phyloP scores from a whole-genome alignment of 2,329 filamentous ascomycete species.

The Lachnellula subtilissima region DNA sequence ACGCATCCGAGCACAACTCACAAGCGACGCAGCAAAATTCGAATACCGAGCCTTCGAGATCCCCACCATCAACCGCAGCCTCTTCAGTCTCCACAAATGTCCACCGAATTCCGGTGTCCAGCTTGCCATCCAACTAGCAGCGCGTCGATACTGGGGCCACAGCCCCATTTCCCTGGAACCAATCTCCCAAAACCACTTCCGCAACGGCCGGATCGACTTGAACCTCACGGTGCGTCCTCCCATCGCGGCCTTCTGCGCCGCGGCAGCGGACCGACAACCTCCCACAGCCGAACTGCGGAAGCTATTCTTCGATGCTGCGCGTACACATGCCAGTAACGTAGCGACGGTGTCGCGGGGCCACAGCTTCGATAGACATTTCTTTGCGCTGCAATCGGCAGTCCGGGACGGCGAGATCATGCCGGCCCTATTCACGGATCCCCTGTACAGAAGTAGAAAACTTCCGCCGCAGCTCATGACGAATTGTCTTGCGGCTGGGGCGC shows the following conservation, averaged over 20 bases:
- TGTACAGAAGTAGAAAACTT: neutral
- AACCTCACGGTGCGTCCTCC: neutral
- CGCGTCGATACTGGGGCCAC: neutral
- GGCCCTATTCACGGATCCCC: neutral
- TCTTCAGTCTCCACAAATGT: neutral
- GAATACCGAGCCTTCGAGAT: neutral
- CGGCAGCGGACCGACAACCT: neutral
- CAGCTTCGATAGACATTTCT: neutral
- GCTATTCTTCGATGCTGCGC: neutral
- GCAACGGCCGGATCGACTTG: constrained; percentile 1
- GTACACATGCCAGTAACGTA: neutral
- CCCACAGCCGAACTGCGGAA: neutral
- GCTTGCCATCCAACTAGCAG: constrained; percentile 6
- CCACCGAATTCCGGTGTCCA: constrained; percentile 4
- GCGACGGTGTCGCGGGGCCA: neutral
- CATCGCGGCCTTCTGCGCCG: neutral
- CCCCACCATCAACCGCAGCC: neutral
- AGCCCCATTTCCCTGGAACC: neutral
- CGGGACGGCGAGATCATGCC: neutral
- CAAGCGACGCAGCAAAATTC: neutral
- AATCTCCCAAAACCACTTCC: neutral
- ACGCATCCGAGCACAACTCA: neutral
- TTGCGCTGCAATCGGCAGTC: neutral
- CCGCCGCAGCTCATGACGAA: too few species aligned
- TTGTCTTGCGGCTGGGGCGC: too few species aligned